A percentile compares a stretch with the other conserved stretches of the same genome.
These are phyloP conservation scores for Petasospora fabianii DNA, from an alignment of 1,139 yeast genomes.

Conservation along the genomic window DNA sequence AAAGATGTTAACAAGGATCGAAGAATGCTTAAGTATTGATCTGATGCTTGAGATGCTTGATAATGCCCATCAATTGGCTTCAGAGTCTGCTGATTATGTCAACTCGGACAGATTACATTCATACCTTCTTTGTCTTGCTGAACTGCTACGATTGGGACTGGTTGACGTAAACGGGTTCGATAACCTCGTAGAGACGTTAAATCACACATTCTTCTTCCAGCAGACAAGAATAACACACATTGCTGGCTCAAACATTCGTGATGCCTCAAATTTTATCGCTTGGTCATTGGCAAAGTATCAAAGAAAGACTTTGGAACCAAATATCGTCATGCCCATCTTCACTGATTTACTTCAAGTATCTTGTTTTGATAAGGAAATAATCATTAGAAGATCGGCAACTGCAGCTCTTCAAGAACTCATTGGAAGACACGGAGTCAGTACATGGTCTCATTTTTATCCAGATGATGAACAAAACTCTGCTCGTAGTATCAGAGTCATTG, in stretches of 20 bases:
- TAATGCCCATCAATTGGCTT: conserved; percentile 18
- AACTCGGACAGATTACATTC: conserved; percentile 32
- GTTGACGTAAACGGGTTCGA: conserved; percentile 24
- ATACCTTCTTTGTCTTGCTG: conserved; percentile 32
- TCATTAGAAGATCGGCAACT: conserved; percentile 74
- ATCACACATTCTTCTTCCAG: conserved; percentile 47
- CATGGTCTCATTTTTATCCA: conserved; percentile 23
- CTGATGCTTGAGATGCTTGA: conserved; percentile 24
- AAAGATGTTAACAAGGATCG: conserved; percentile 28
- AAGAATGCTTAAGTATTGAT: conserved; percentile 26
- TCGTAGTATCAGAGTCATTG: conserved; percentile 49
- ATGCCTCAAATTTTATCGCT: conserved; percentile 75
- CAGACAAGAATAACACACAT: conserved; percentile 47
- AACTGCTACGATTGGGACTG: conserved; percentile 33
- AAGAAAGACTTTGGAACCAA: conserved; percentile 28
- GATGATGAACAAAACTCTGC: conserved; percentile 18
- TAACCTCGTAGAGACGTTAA: conserved; percentile 30
- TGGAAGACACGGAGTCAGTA: conserved; percentile 61
- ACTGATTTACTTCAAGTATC: conserved; percentile 48
- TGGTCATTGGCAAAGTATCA: conserved; percentile 58
- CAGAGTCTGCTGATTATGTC: conserved; percentile 24
- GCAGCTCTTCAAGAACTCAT: conserved; percentile 85
- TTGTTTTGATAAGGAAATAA: conserved; percentile 69
- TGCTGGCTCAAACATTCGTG: conserved; percentile 69
- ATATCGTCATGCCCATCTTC: conserved; percentile 31